These are phyloP conservation scores for Fusarium fracticaudum DNA, from an alignment of 2,329 filamentous ascomycete species.

Conservation along the genomic window DNA sequence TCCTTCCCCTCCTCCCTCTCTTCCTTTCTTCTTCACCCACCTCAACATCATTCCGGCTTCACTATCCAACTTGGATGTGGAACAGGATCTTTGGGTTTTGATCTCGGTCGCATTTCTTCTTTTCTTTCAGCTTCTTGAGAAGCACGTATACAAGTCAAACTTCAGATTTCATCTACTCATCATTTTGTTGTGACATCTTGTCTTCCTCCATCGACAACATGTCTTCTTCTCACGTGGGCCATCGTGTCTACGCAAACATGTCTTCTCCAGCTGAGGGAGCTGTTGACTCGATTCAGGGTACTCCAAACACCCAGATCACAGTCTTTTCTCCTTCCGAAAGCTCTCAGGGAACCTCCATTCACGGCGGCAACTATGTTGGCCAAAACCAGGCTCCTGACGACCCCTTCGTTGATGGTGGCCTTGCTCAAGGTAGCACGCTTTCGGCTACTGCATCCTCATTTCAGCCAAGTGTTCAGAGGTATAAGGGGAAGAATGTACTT, in stretches of 20 bases:
- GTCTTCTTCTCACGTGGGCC: conserved; percentile 54
- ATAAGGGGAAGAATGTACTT: neutral
- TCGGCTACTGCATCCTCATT: conserved; percentile 73
- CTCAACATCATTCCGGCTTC: conserved; percentile 16
- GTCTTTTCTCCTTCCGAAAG: conserved; percentile 70
- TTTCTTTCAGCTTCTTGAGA: conserved; percentile 18
- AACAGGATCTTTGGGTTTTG: conserved; percentile 25
- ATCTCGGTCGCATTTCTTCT: conserved; percentile 25
- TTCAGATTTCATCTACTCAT: conserved; percentile 16
- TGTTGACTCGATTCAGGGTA: conserved; percentile 67
- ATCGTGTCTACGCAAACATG: conserved; percentile 50
- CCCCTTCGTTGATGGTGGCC: conserved; percentile 60
- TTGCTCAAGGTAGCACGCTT: conserved; percentile 55
- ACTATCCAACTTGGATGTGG: conserved; percentile 14
- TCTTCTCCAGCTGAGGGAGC: conserved; percentile 64
- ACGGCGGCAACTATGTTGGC: conserved; percentile 43
- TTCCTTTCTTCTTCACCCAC: conserved; percentile 12
- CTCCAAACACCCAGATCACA: conserved; percentile 71
- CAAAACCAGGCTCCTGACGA: conserved; percentile 48
- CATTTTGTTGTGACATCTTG: conserved; percentile 25
- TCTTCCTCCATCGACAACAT: conserved; percentile 42
- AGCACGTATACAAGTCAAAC: conserved; percentile 2
- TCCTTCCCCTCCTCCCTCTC: neutral
- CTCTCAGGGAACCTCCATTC: conserved; percentile 41
- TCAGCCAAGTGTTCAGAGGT: conserved; percentile 54